phyloP scores from a whole-genome alignment of 208 protist species.

The Angomonas deanei region DNA sequence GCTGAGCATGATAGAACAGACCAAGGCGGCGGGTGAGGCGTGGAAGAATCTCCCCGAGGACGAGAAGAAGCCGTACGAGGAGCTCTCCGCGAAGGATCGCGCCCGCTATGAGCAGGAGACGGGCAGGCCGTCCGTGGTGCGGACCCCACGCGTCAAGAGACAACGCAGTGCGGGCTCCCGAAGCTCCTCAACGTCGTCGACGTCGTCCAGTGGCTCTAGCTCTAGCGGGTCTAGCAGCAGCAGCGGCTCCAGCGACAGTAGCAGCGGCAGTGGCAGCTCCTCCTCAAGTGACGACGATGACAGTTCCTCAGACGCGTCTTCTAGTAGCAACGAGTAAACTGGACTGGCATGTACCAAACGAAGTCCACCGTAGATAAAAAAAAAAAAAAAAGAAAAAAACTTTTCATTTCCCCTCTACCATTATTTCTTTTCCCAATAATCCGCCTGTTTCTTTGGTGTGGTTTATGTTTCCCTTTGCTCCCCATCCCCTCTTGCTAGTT shows the following conservation, averaged over 20 bases:
- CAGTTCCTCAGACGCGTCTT: not conserved
- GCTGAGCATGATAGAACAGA: constrained; percentile 51
- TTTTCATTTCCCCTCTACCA: too few species aligned
- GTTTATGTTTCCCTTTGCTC: too few species aligned
- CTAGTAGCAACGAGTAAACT: too few species aligned
- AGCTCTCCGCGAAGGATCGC: constrained; percentile 74
- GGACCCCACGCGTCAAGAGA: too few species aligned
- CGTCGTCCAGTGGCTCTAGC: not conserved
- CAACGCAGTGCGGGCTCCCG: too few species aligned
- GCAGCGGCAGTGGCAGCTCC: constrained; percentile 5
- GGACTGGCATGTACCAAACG: too few species aligned
- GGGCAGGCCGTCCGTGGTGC: too few species aligned
- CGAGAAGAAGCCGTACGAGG: constrained; percentile 77
- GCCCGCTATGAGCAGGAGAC: constrained; percentile 69
- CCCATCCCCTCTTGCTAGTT: too few species aligned
- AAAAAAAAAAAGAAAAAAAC: too few species aligned
- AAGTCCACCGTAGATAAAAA: too few species aligned
- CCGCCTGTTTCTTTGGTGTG: too few species aligned
- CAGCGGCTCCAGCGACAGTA: not conserved
- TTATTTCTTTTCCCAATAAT: too few species aligned
- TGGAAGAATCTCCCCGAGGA: constrained; percentile 67
- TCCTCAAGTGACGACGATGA: not conserved
- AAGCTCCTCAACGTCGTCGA: constrained; percentile 5
- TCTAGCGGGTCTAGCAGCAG: constrained; percentile 3
- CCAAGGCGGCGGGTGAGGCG: constrained; percentile 50